phyloP scores from a whole-genome alignment of 2,329 filamentous ascomycete genomes.

The Celoporthe dispersa region DNA sequence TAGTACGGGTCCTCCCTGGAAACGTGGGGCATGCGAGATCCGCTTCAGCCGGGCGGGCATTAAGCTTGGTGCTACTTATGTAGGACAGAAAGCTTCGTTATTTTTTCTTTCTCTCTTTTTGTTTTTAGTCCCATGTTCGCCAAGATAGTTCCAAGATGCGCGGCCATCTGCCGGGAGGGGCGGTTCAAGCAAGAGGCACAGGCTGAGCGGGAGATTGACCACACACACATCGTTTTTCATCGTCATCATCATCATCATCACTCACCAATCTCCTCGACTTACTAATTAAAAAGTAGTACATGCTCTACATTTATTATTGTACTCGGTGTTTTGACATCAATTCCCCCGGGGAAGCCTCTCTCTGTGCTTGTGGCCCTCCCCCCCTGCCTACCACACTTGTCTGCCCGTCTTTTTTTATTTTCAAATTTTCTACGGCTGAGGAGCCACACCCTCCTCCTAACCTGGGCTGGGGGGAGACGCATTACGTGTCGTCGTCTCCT shows the following conservation, averaged over 20 bases:
- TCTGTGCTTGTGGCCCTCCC: background rate
- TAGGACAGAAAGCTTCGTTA: background rate
- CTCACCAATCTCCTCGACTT: too few species aligned
- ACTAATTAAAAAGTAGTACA: background rate
- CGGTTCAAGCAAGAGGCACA: background rate
- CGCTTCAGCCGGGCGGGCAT: background rate
- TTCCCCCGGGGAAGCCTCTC: background rate
- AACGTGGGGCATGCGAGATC: conserved; percentile 14
- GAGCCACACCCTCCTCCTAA: background rate
- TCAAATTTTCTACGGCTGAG: background rate
- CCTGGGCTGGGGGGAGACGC: background rate
- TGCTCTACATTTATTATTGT: background rate
- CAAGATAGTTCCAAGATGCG: background rate
- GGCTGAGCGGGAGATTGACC: background rate
- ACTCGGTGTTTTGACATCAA: background rate
- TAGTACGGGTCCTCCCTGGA: background rate
- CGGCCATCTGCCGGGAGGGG: background rate
- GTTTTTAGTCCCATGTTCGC: background rate
- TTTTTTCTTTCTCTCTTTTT: background rate
- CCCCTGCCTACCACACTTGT: background rate
- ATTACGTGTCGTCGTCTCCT: conserved; percentile 3
- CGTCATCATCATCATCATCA: too few species aligned
- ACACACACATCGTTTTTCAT: background rate
- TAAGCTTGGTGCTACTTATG: conserved; percentile 13
- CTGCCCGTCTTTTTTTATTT: background rate